Base-by-base conservation (phyloP, 345 rosid species). In the Odontarrhena argentea region DNA sequence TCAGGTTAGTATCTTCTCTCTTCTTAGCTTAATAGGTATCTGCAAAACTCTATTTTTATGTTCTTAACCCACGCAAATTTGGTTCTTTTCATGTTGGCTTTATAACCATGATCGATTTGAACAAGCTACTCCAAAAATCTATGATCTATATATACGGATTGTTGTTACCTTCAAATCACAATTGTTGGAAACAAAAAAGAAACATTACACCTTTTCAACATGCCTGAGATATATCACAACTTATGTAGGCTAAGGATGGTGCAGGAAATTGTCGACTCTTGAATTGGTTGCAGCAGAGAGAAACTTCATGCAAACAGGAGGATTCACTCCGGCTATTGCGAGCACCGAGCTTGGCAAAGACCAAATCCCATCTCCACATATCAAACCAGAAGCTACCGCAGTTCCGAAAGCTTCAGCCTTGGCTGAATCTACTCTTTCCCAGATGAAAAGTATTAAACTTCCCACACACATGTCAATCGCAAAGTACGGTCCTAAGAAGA, bases 301-400 rank as follows among this genome's bases (percentile, higher is more conserved):
- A 70, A 91, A 88, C 79, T 86, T 85, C 96, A 88, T 91, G 81
- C 93, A 91, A 41, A 91, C 78, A 24, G 97, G 97, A 5, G 97
- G 91, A 4, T 76, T 67, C 2, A 85, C 70, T 2, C 88, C 78
- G 0, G 77, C 83, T n/a, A 86, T 79, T 40, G 93, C 86, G 0
- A 91, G 78, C 70, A 91, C 79, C 1, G 96, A 81, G 71, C 78
- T 78, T 0, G 93, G 93, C 78, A 91, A 67, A 35, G 86, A 80
- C 96, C 96, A 88, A 48, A 88, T 80, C 9, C 84, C 85, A n/a
- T 88, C 92, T 13, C 97, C 95, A 11, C 97, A 87, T 46, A 91
- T 87, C 79, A 91, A 67, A 44, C 97, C 95, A 0, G 92, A 91
- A 38, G 95, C 97, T 9, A 91, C 96, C 0, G 97, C 97, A 0